Conservation (phyloP, 73 alveolate genomes). For the Paramecium caudatum region DNA sequence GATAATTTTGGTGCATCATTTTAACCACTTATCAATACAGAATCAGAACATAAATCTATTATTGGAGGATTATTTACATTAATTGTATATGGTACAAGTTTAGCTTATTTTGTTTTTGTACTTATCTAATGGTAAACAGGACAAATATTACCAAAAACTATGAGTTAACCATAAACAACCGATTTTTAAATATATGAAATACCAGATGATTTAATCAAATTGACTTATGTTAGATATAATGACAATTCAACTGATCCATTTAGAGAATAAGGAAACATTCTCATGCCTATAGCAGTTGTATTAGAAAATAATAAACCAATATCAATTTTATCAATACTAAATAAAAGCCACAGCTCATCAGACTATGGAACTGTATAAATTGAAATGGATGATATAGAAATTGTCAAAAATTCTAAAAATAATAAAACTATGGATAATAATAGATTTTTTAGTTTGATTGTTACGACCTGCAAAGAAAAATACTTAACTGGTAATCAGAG, state of each 20-base stretch:
- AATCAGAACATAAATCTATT: slow-evolving; percentile 4
- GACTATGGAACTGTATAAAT: not conserved
- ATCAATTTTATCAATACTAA: not conserved
- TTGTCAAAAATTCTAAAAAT: not conserved
- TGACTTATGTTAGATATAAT: not conserved
- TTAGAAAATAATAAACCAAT: slow-evolving; percentile 30
- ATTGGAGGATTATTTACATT: slow-evolving; percentile 50
- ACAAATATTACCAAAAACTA: slow-evolving; percentile 8
- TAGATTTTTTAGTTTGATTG: not conserved
- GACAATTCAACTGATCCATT: slow-evolving; percentile 1
- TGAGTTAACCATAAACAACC: not conserved
- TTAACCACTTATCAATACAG: not conserved
- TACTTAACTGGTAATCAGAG: not conserved
- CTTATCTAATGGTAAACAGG: slow-evolving; percentile 16
- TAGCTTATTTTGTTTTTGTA: slow-evolving; percentile 23
- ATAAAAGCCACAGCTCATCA: not conserved
- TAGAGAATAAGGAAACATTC: not conserved
- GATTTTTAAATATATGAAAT: not conserved
- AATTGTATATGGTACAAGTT: not conserved
- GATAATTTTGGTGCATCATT: slow-evolving; percentile 41
- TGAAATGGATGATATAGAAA: slow-evolving; percentile 28
- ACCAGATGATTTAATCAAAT: not conserved
- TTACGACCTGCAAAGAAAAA: not conserved
- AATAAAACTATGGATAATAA: not conserved
- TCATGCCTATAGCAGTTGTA: slow-evolving; percentile 16